Conservation (phyloP, 805 yeast genomes). For the Wickerhamiella occidentalis region DNA sequence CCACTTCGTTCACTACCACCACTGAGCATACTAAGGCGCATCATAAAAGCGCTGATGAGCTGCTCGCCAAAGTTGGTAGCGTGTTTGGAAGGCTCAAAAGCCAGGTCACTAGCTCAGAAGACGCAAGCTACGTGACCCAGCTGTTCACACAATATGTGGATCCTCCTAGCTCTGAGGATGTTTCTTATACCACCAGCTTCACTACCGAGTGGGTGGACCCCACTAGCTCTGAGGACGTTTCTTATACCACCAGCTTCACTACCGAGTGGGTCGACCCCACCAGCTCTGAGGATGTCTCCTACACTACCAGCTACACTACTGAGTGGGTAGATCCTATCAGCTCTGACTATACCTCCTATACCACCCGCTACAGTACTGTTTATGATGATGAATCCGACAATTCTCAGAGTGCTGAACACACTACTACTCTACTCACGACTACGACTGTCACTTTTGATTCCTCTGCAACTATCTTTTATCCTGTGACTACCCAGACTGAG, state of each 20-base stretch:
- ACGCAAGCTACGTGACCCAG: not conserved
- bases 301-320: not conserved
- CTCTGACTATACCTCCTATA: not conserved
- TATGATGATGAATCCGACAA: not conserved
- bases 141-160: conserved; percentile 1
- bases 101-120: conserved; percentile 2
- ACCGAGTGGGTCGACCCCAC: not conserved
- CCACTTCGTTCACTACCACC: not conserved
- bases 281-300: not conserved
- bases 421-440: conserved; percentile 2
- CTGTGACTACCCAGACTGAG: conserved; percentile 5
- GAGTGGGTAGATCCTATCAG: not conserved
- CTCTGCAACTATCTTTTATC: conserved; percentile 4
- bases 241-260: not conserved
- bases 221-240: not conserved
- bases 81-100: not conserved
- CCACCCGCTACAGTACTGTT: not conserved
- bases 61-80: not conserved
- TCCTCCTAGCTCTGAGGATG: not conserved
- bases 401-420: not conserved
- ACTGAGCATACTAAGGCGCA: not conserved
- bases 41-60: not conserved
- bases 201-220: not conserved
- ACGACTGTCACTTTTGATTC: conserved; percentile 1
- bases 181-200: not conserved